Conservation (phyloP, 75 land plant species). For the Picea glauca region DNA sequence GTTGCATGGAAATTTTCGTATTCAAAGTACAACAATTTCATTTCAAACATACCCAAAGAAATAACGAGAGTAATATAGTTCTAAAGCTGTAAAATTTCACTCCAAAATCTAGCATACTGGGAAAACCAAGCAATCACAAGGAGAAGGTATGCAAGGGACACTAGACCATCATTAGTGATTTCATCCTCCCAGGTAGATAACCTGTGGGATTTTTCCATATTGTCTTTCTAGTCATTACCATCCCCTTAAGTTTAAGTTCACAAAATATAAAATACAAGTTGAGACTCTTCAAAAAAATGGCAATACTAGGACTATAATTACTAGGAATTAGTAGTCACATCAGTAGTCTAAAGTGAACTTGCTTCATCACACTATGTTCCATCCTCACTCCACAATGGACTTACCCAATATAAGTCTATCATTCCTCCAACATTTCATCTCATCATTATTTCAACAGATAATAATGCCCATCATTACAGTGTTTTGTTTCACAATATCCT, state of each 20-base stretch:
- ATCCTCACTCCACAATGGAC: no score
- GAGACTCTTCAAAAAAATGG: no score
- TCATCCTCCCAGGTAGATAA: conserved; percentile 92
- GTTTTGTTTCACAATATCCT: no score
- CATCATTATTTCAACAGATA: no score
- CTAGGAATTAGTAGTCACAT: no score
- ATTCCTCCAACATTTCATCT: no score
- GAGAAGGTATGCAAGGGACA: conserved; percentile 66
- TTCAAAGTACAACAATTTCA: conserved; percentile 88
- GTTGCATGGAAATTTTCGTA: conserved; percentile 74
- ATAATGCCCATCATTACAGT: no score
- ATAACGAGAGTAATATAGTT: conserved; percentile 78
- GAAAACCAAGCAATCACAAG: conserved; percentile 66
- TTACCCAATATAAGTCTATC: no score
- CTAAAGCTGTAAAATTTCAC: conserved; percentile 77
- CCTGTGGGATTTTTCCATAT: conserved; percentile 89
- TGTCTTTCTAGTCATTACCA: conserved; percentile 65
- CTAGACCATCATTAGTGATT: conserved; percentile 61
- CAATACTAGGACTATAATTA: no score
- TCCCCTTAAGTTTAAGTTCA: conserved; percentile 77
- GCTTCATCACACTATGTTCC: no score
- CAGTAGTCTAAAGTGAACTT: no score
- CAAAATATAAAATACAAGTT: conserved; percentile 79
- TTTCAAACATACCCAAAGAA: conserved; percentile 78
- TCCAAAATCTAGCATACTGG: conserved; percentile 77